phyloP scores from a whole-genome alignment of 2,329 filamentous ascomycete species.

The Aureobasidium zeae region DNA sequence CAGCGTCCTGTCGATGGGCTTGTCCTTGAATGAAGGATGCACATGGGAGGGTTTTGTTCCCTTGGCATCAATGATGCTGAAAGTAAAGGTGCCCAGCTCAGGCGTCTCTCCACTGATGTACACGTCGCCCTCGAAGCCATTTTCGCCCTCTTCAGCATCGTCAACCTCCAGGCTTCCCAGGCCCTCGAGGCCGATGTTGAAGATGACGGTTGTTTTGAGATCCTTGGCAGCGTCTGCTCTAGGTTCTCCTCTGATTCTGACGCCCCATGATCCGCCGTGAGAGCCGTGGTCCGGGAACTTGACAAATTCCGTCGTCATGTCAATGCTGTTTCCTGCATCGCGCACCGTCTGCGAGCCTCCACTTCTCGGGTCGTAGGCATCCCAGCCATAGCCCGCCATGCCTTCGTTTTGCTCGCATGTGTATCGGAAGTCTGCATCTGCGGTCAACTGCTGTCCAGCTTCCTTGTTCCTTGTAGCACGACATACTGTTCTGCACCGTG shows the following conservation, averaged over 20 bases:
- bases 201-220: slow-evolving; percentile 67
- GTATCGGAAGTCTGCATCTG: slow-evolving; percentile 64
- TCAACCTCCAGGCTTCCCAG: slow-evolving; percentile 55
- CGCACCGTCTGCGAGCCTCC: slow-evolving; percentile 87
- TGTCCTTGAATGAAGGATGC: slow-evolving; percentile 57
- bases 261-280: slow-evolving; percentile 86
- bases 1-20: slow-evolving; percentile 66
- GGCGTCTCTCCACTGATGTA: slow-evolving; percentile 60
- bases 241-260: slow-evolving; percentile 72
- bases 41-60: slow-evolving; percentile 47
- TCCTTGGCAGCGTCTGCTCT: slow-evolving; percentile 56
- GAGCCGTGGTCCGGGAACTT: slow-evolving; percentile 72
- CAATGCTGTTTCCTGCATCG: slow-evolving; percentile 77
- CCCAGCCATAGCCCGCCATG: slow-evolving; percentile 95
- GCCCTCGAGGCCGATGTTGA: slow-evolving; percentile 76
- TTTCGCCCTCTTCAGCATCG: slow-evolving; percentile 41
- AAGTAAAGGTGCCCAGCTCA: slow-evolving; percentile 67
- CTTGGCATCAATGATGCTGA: slow-evolving; percentile 61
- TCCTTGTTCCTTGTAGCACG: too few species aligned
- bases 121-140: slow-evolving; percentile 53
- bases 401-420: slow-evolving; percentile 93
- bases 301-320: slow-evolving; percentile 87
- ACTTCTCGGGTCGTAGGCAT: slow-evolving; percentile 83
- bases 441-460: slow-evolving; percentile 21
- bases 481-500: slow-evolving; percentile 65